These are phyloP conservation scores for Vitis amurensis DNA, from an alignment of 164 flowering plant species.

Conservation along the genomic window DNA sequence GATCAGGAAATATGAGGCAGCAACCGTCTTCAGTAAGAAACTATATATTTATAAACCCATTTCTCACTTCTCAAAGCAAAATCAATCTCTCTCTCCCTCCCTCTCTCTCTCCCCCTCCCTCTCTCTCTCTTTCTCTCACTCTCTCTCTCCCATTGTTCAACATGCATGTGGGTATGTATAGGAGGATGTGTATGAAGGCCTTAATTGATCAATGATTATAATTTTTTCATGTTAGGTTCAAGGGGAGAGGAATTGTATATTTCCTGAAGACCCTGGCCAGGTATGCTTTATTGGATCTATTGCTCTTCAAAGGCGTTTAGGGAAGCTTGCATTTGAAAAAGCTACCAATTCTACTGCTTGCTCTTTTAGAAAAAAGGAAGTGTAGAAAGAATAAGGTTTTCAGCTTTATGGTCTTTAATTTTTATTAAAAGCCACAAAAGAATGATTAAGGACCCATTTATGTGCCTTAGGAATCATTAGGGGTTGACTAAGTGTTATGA, in stretches of 20 bases:
- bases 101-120: constrained; percentile 10
- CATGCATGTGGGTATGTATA: constrained; percentile 3
- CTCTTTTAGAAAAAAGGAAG: constrained; percentile 9
- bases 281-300: constrained; percentile 75
- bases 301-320: constrained; percentile 18
- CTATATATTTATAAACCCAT: background rate
- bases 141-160: background rate
- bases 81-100: background rate
- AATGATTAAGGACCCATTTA: background rate
- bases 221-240: constrained; percentile 41
- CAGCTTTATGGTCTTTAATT: constrained; percentile 30
- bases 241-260: constrained; percentile 70
- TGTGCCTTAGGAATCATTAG: constrained; percentile 11
- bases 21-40: constrained; percentile 52
- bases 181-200: background rate
- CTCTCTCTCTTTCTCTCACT: rapidly evolving
- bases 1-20: constrained; percentile 52
- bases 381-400: constrained; percentile 12
- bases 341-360: constrained; percentile 1
- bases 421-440: constrained; percentile 6
- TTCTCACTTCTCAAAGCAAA: constrained; percentile 22
- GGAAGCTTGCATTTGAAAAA: constrained; percentile 18
- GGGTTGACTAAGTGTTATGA: background rate
- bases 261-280: constrained; percentile 95
- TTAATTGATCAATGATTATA: constrained; percentile 23